These are phyloP conservation scores for Mycena venus DNA, from an alignment of 768 basidiomycete species.

Conservation along the genomic window DNA sequence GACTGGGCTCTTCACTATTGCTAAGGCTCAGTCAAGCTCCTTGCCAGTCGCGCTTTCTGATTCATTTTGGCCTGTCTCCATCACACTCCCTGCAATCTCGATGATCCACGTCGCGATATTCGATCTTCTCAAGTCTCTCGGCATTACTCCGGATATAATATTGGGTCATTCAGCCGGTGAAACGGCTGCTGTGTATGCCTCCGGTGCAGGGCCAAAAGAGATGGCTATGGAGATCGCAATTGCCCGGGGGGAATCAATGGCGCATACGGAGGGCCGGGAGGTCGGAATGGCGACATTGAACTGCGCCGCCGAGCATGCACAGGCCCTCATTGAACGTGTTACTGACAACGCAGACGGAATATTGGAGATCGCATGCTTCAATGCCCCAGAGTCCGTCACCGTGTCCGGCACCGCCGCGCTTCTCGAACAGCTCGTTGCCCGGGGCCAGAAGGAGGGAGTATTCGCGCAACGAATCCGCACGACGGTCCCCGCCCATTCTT, in stretches of 20 bases:
- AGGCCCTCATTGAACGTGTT: too few species aligned
- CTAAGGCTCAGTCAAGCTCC: background rate
- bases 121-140: conserved; percentile 38
- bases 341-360: too few species aligned
- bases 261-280: background rate
- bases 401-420: too few species aligned
- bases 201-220: too few species aligned
- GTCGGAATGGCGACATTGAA: conserved; percentile 47
- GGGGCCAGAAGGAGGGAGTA: too few species aligned
- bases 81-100: conserved; percentile 40
- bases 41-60: background rate
- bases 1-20: conserved; percentile 41
- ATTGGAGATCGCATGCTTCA: too few species aligned
- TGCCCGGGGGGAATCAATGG: conserved; percentile 44
- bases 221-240: conserved; percentile 48
- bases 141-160: conserved; percentile 40
- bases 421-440: too few species aligned
- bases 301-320: conserved; percentile 21
- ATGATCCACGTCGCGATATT: conserved; percentile 44
- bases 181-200: conserved; percentile 47
- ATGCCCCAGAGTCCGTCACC: too few species aligned
- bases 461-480: too few species aligned
- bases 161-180: conserved; percentile 53
- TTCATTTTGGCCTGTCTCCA: conserved; percentile 29
- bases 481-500: too few species aligned